Percentiles rank a stretch among this genome's conserved stretches.
Evolutionary conservation across 2,329 filamentous ascomycete species (phyloP).

Genomic region (Phialemoniopsis sp.): DNA sequence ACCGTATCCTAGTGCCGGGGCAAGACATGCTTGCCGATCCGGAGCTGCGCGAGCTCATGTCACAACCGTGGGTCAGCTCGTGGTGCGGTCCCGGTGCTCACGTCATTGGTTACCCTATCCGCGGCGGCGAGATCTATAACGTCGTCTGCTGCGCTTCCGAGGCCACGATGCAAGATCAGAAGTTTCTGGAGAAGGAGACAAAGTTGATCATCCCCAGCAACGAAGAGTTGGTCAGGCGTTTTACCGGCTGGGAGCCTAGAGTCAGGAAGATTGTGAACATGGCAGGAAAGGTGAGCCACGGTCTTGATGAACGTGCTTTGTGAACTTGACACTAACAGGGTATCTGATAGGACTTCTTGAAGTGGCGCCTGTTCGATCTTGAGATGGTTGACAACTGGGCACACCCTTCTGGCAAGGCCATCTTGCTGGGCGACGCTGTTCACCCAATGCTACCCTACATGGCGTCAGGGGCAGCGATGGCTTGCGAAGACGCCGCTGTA

Average conservation of each 20-base stretch:
- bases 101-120: slow-evolving; percentile 24
- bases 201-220: too few relatives aligned
- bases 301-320: too few relatives aligned
- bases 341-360: slow-evolving; percentile 36
- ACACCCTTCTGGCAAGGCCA: slow-evolving; percentile 28
- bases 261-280: slow-evolving; percentile 26
- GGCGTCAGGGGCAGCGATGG: slow-evolving; percentile 39
- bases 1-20: slow-evolving; percentile 23
- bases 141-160: slow-evolving; percentile 24
- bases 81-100: slow-evolving; percentile 28
- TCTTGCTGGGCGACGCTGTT: slow-evolving; percentile 36
- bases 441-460: slow-evolving; percentile 46
- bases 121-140: slow-evolving; percentile 23
- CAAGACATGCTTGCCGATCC: slow-evolving; percentile 17
- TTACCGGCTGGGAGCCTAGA: slow-evolving; percentile 26
- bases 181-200: too few relatives aligned
- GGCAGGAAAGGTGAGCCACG: too few relatives aligned
- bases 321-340: too few relatives aligned
- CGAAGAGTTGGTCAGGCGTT: slow-evolving; percentile 26
- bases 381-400: slow-evolving; percentile 32
- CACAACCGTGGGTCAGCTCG: slow-evolving; percentile 20
- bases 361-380: slow-evolving; percentile 42
- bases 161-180: too few relatives aligned
- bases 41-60: slow-evolving; percentile 18
- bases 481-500: slow-evolving; percentile 37